Base-by-base conservation (phyloP, 345 rosid genomes). In the Populus nigra region DNA sequence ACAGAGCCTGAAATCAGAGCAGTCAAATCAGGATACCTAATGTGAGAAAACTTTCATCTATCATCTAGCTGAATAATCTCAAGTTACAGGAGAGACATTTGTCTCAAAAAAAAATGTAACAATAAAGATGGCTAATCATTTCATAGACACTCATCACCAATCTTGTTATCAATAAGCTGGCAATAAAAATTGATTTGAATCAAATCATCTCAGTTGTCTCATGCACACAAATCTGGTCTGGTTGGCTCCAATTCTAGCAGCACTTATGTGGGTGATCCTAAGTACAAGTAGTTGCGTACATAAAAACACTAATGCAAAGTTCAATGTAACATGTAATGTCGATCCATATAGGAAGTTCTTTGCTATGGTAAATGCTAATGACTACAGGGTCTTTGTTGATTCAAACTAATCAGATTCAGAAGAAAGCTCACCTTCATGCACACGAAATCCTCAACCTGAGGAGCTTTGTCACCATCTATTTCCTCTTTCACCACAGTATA, bases 401-500 rank as follows among this genome's bases (percentile, higher is more conserved):
- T 29, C 8, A 47, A 68, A 33, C 49, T 47, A 20, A 49, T 45
- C 63, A 47, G 49, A 29, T 59, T 68, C 25, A 49, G 3, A 20
- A 76, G 72, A 76, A 49, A 59, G 27, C 83, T 80, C 41, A 90
- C 99, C 93, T 94, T 96, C 91, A 86, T 85, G 90, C 92, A 94
- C 88, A 91, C 77, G 77, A 66, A 84, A 72, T 91, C 92, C 65
- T 88, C 88, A 75, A 85, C 84, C 74, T 66, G 80, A 5, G 87
- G 83, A 84, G 85, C 43, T 85, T 86, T 88, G 23, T 81, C 88
- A 33, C 84, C 89, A 71, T 84, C 91, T 76, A 45, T 77, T 85
- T 96, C 98, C 78, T 91, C 97, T 85, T 96, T 96, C 80, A 94
- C 97, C 81, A 76, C 33, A 69, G 76, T 76, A 78, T 90, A 93